Conservation (phyloP, 305 asterid species). For the Petunia hybrid region DNA sequence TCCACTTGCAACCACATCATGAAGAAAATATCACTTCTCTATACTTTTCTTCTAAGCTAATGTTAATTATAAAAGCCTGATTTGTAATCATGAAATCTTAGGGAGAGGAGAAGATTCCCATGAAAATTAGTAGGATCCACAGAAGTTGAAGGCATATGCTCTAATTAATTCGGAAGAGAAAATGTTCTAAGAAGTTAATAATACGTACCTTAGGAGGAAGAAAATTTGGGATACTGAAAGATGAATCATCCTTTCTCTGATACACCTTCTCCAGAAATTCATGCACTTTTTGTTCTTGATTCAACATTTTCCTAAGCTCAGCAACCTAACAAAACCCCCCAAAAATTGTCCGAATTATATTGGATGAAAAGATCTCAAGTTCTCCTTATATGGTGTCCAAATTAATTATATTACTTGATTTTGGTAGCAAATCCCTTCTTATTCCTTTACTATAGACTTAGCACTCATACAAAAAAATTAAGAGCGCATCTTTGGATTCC, state of each 20-base stretch:
- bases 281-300: conserved; percentile 70
- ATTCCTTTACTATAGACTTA: not conserved
- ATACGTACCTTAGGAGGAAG: conserved; percentile 72
- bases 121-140: not conserved
- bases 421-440: not conserved
- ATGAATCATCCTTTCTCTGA: conserved; percentile 50
- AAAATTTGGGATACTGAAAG: conserved; percentile 58
- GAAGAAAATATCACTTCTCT: not conserved
- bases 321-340: conserved; percentile 47
- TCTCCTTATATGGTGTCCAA: not conserved
- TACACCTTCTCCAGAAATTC: conserved; percentile 59
- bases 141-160: not conserved
- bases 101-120: not conserved
- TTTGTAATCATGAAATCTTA: not conserved
- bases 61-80: not conserved
- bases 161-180: not conserved
- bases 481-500: not conserved
- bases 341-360: no score
- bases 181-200: not conserved
- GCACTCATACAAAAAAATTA: not conserved
- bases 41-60: not conserved
- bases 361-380: not conserved
- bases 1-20: not conserved
- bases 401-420: not conserved
- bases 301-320: conserved; percentile 72